phyloP scores from a whole-genome alignment of 768 basidiomycete species.

The Serendipita sp. region DNA sequence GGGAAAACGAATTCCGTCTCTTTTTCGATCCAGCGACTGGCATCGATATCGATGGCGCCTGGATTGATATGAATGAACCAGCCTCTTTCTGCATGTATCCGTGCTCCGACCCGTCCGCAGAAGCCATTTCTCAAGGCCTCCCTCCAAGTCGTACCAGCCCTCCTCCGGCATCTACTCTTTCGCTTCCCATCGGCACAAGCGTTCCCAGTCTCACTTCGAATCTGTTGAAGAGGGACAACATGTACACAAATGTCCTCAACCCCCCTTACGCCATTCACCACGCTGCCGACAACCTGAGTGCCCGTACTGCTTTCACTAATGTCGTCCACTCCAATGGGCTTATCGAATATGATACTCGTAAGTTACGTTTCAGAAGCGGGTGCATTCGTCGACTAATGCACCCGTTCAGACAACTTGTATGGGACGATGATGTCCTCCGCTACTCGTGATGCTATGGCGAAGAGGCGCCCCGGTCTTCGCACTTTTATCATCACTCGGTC shows the following conservation, averaged over 20 bases:
- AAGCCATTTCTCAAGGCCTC: constrained; percentile 34
- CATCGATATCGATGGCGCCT: constrained; percentile 48
- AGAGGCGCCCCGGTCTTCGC: constrained; percentile 39
- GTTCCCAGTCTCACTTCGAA: constrained; percentile 13
- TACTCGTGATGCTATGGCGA: constrained; percentile 41
- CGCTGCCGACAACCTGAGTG: constrained; percentile 28
- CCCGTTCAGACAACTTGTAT: constrained; percentile 44
- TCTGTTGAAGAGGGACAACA: constrained; percentile 1
- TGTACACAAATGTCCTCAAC: constrained; percentile 8
- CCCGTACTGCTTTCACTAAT: constrained; percentile 25
- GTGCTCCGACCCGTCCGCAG: constrained; percentile 42
- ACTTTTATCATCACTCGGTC: constrained; percentile 31
- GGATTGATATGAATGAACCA: constrained; percentile 44
- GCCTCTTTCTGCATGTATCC: constrained; percentile 46
- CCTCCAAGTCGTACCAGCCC: constrained; percentile 36
- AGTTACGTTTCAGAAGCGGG: background rate
- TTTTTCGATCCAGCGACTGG: constrained; percentile 36
- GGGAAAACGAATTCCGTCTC: constrained; percentile 50
- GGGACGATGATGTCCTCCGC: constrained; percentile 56
- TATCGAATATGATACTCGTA: constrained; percentile 13
- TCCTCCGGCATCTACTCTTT: constrained; percentile 37
- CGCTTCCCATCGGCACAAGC: constrained; percentile 29
- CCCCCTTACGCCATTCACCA: constrained; percentile 10
- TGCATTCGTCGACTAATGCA: background rate
- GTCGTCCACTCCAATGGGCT: constrained; percentile 11